Evolutionary conservation across 2,329 filamentous ascomycete species (phyloP).

Genomic region (Aspergillus calidoustus): DNA sequence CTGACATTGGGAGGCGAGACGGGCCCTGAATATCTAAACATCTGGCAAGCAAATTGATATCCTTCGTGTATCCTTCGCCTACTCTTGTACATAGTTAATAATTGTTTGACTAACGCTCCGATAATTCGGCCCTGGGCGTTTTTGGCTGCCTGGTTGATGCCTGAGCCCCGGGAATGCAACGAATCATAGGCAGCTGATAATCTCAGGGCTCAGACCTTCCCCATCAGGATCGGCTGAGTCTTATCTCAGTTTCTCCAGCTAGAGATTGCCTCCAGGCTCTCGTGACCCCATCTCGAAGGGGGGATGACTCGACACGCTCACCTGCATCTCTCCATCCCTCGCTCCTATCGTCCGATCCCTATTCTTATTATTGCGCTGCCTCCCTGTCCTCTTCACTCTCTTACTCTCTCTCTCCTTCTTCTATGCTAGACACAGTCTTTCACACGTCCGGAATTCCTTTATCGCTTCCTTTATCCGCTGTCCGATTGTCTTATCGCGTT

Average conservation of each 20-base stretch:
- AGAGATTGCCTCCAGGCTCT: constrained; percentile 1
- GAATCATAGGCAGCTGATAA: constrained; percentile 8
- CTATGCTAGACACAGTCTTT: background rate
- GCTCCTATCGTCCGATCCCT: background rate
- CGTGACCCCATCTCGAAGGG: constrained; percentile 17
- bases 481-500: constrained; percentile 3
- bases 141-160: background rate
- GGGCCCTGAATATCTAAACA: background rate
- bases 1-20: background rate
- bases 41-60: background rate
- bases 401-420: constrained; percentile 1
- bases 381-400: background rate
- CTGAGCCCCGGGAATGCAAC: background rate
- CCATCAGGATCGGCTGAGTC: background rate
- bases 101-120: constrained; percentile 11
- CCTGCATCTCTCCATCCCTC: background rate
- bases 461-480: constrained; percentile 5
- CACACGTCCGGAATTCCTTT: constrained; percentile 1
- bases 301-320: constrained; percentile 21
- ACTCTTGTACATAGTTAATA: background rate
- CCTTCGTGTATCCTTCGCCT: background rate
- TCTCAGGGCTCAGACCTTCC: background rate
- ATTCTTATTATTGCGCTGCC: background rate
- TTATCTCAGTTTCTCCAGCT: constrained; percentile 2
- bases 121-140: background rate